Conservation (phyloP, 1,284 basidiomycete species). For the Taiwanofungus camphoratus region DNA sequence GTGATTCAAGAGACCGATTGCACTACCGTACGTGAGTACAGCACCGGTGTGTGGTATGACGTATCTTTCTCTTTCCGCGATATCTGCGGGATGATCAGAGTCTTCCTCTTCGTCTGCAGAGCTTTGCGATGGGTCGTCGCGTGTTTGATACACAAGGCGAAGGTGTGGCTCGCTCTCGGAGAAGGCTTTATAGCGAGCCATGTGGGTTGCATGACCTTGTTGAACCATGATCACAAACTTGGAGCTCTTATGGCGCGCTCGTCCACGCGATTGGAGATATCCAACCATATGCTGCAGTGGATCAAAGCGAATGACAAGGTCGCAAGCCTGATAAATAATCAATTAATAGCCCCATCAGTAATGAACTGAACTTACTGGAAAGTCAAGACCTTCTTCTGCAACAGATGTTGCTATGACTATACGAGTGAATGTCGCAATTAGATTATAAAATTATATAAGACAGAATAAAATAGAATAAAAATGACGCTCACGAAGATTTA, state of each 20-base stretch:
- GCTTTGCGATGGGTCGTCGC: slow-evolving; percentile 27
- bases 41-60: slow-evolving; percentile 68
- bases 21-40: slow-evolving; percentile 68
- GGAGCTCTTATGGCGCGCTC: slow-evolving; percentile 70
- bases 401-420: slow-evolving; percentile 79
- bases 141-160: slow-evolving; percentile 52
- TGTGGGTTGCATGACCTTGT: slow-evolving; percentile 46
- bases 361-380: slow-evolving; percentile 47
- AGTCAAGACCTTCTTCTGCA: slow-evolving; percentile 85
- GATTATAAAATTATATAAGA: no score
- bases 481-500: slow-evolving; percentile 59
- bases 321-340: slow-evolving; percentile 53
- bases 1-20: slow-evolving; percentile 62
- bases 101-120: slow-evolving; percentile 40
- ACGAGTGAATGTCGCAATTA: not conserved
- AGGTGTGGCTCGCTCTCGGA: slow-evolving; percentile 58
- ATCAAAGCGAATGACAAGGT: slow-evolving; percentile 81
- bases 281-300: slow-evolving; percentile 72
- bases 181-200: slow-evolving; percentile 54
- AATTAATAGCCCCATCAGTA: not conserved
- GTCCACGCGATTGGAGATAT: slow-evolving; percentile 79
- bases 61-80: slow-evolving; percentile 63
- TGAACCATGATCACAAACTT: slow-evolving; percentile 77
- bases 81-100: slow-evolving; percentile 45
- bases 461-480: not conserved